phyloP scores from a whole-genome alignment of 1,284 basidiomycete species.

The Ustilago cynodontis region DNA sequence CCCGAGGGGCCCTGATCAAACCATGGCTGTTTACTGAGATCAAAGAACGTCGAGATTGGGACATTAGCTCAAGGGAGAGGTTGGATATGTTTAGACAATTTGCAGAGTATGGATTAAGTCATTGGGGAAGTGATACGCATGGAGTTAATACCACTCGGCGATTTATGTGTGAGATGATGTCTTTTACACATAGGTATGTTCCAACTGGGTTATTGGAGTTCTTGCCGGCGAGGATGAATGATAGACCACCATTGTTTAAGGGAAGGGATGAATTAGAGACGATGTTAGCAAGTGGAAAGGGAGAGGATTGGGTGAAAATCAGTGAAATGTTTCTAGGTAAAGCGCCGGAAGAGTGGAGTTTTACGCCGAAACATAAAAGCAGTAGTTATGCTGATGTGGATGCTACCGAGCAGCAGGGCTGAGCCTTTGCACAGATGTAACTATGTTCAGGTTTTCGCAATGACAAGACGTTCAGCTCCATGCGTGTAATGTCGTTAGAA shows the following conservation, averaged over 20 bases:
- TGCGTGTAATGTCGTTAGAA: too few species aligned
- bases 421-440: too few species aligned
- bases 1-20: conserved; percentile 93
- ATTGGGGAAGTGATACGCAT: conserved; percentile 69
- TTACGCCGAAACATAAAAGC: conserved; percentile 72
- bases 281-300: conserved; percentile 82
- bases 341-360: conserved; percentile 75
- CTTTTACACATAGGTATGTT: conserved; percentile 93
- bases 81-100: conserved; percentile 82
- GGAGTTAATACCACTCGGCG: conserved; percentile 93
- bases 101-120: conserved; percentile 60
- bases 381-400: conserved; percentile 39
- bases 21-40: conserved; percentile 85
- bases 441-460: too few species aligned
- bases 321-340: conserved; percentile 92
- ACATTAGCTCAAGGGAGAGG: conserved; percentile 90
- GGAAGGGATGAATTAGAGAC: conserved; percentile 87
- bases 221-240: conserved; percentile 85
- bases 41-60: conserved; percentile 84
- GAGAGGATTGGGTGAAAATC: conserved; percentile 93
- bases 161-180: conserved; percentile 93
- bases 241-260: conserved; percentile 85
- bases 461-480: too few species aligned
- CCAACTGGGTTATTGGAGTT: conserved; percentile 92
- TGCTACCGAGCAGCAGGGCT: conserved; percentile 45